Conservation (phyloP, 2,329 filamentous ascomycete genomes). For the Paramyrothecium roridum region DNA sequence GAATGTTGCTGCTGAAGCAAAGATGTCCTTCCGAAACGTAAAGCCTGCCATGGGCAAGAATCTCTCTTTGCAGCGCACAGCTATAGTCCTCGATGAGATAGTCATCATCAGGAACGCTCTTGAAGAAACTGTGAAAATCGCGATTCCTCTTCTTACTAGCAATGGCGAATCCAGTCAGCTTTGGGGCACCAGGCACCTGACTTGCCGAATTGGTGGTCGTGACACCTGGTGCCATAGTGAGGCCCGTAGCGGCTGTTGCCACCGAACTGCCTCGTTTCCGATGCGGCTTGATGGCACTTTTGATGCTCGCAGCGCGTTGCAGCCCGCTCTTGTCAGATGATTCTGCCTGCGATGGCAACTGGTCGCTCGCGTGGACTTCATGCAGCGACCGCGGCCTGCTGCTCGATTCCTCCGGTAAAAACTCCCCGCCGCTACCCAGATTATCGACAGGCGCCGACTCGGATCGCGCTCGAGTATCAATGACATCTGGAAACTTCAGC, state of each 20-base stretch:
- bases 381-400: slow-evolving; percentile 47
- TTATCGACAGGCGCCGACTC: slow-evolving; percentile 56
- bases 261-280: slow-evolving; percentile 82
- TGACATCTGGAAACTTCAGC: slow-evolving; percentile 49
- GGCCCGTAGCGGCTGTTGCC: slow-evolving; percentile 56
- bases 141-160: slow-evolving; percentile 94
- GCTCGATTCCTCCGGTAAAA: slow-evolving; percentile 27
- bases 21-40: slow-evolving; percentile 97
- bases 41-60: slow-evolving; percentile 85
- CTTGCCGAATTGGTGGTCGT: slow-evolving; percentile 65
- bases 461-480: slow-evolving; percentile 48
- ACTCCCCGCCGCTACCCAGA: slow-evolving; percentile 19
- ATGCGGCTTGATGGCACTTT: slow-evolving; percentile 58
- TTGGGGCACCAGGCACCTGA: slow-evolving; percentile 58
- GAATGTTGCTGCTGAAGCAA: slow-evolving; percentile 98
- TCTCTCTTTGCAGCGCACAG: slow-evolving; percentile 92
- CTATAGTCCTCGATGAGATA: slow-evolving; percentile 99
- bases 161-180: slow-evolving; percentile 91
- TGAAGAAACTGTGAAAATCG: slow-evolving; percentile 90
- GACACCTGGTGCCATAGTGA: slow-evolving; percentile 68
- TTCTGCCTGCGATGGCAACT: slow-evolving; percentile 61
- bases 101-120: slow-evolving; percentile 96
- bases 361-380: slow-evolving; percentile 50
- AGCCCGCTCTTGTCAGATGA: slow-evolving; percentile 60
- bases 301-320: slow-evolving; percentile 64